Percentiles rank a stretch among this genome's conserved stretches.
These are phyloP conservation scores for Paramecium primaurelia DNA, from an alignment of 73 alveolate genomes.

Conservation along the genomic window DNA sequence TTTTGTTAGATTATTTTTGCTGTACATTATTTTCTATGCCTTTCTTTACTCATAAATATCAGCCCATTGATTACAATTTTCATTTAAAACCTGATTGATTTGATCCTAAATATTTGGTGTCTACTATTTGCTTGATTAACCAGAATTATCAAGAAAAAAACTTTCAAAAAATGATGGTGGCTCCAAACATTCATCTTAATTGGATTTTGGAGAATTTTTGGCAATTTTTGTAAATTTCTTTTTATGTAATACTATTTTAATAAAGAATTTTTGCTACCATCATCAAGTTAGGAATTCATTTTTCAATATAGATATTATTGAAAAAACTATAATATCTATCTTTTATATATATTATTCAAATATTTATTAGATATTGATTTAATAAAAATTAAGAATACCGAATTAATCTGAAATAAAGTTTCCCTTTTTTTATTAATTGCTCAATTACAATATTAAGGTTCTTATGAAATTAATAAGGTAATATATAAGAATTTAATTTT, in stretches of 20 bases:
- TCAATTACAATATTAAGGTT: neutral
- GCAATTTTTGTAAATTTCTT: neutral
- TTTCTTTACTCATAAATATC: neutral
- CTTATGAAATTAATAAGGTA: neutral
- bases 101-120: neutral
- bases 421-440: neutral
- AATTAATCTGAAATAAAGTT: neutral
- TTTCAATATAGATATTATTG: neutral
- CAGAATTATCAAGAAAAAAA: neutral
- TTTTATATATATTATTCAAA: neutral
- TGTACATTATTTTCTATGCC: neutral
- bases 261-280: neutral
- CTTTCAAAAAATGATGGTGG: neutral
- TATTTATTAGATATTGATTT: neutral
- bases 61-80: neutral
- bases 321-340: neutral
- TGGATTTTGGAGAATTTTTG: neutral
- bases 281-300: neutral
- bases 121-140: neutral
- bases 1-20: neutral
- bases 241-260: neutral
- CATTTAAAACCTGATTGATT: neutral
- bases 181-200: neutral
- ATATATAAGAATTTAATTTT: neutral
- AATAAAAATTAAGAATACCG: neutral